These are phyloP conservation scores for Yarrowia galli DNA, from an alignment of 1,139 yeast genomes.

Conservation along the genomic window DNA sequence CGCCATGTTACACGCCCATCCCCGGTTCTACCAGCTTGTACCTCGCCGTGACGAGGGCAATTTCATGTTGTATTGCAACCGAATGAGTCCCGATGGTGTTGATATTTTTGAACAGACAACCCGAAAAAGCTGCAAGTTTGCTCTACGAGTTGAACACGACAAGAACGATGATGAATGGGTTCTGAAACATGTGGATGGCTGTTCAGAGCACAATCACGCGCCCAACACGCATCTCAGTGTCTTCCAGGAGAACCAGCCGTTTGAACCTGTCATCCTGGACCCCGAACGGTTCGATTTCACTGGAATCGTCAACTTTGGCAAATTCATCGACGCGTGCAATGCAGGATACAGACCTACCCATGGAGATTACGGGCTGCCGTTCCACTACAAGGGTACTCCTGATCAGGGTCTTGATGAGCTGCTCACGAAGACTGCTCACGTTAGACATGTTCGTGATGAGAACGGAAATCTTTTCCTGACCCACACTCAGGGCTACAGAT, in stretches of 20 bases:
- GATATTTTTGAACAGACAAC: neutral
- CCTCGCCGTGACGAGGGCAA: neutral
- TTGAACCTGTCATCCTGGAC: neutral
- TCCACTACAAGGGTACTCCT: neutral
- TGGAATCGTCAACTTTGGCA: neutral
- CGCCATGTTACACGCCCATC: neutral
- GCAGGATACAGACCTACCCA: neutral
- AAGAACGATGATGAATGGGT: neutral
- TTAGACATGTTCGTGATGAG: neutral
- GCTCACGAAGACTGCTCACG: neutral
- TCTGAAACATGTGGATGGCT: neutral
- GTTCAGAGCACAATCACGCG: neutral
- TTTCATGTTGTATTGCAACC: neutral
- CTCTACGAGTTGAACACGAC: neutral
- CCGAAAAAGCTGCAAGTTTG: neutral
- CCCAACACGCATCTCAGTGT: neutral
- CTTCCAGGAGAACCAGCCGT: neutral
- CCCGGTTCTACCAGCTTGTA: neutral
- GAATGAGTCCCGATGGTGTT: neutral
- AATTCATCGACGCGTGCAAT: neutral
- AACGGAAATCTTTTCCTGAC: neutral
- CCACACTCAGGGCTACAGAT: neutral
- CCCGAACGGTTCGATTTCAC: neutral
- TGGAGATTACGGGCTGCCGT: neutral
- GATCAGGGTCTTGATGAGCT: neutral